Evolutionary conservation across 106 monocot species (phyloP).

Genomic region (Alisma plantagoaquatica): DNA sequence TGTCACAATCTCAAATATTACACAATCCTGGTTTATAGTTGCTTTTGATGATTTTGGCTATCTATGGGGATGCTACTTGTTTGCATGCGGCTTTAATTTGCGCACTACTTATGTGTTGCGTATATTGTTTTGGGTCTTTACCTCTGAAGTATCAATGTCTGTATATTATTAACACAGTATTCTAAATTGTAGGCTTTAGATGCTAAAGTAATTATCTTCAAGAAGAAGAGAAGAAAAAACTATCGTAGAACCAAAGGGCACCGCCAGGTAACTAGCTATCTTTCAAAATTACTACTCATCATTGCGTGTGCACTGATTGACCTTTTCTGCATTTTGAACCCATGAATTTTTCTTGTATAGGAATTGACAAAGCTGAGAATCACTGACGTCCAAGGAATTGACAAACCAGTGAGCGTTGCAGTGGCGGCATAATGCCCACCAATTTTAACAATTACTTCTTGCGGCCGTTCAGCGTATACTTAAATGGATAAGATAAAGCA

Average conservation of each 20-base stretch:
- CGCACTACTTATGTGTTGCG: too few relatives aligned
- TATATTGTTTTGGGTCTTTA: too few relatives aligned
- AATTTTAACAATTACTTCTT: too few relatives aligned
- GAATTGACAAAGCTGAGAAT: slow-evolving; percentile 93
- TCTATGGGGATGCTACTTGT: too few relatives aligned
- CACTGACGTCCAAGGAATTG: slow-evolving; percentile 79
- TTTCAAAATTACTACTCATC: not conserved
- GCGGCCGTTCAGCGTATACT: too few relatives aligned
- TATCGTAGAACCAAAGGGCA: slow-evolving; percentile 95
- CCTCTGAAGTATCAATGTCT: too few relatives aligned
- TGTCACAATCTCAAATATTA: too few relatives aligned
- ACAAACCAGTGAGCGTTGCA: slow-evolving; percentile 34
- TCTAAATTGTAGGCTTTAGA: slow-evolving; percentile 59
- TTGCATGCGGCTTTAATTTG: too few relatives aligned
- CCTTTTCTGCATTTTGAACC: not conserved
- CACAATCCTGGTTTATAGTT: too few relatives aligned
- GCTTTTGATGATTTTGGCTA: too few relatives aligned
- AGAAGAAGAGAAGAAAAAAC: slow-evolving; percentile 97
- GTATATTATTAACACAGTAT: too few relatives aligned
- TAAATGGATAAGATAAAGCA: too few relatives aligned
- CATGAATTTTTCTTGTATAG: slow-evolving; percentile 32
- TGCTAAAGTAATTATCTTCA: slow-evolving; percentile 95
- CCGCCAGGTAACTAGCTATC: slow-evolving; percentile 56
- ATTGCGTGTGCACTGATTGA: not conserved
- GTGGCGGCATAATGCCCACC: slow-evolving; percentile 51